These are phyloP conservation scores for Mycocentrospora acerina DNA, from an alignment of 2,329 filamentous ascomycete genomes.

Conservation along the genomic window DNA sequence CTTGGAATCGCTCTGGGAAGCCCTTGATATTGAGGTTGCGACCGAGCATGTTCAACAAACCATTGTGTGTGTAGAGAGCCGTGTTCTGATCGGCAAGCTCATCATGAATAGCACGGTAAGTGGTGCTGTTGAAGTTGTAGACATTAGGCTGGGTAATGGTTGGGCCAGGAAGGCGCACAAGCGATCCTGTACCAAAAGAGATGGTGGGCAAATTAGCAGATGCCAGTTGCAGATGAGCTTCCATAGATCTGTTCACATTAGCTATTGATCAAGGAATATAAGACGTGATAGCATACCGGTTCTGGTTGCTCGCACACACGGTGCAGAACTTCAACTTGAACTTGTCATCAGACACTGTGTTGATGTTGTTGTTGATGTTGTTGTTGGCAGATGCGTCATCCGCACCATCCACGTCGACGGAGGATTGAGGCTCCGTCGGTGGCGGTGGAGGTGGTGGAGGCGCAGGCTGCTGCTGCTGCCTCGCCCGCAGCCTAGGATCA, in stretches of 20 bases:
- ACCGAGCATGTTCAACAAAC: slow-evolving; percentile 92
- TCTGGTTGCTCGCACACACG: slow-evolving; percentile 98
- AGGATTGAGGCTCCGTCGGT: slow-evolving; percentile 40
- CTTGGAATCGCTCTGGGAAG: slow-evolving; percentile 96
- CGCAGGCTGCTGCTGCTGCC: slow-evolving; percentile 47
- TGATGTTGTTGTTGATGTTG: slow-evolving; percentile 27
- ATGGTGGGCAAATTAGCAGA: slow-evolving; percentile 87
- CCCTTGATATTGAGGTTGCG: slow-evolving; percentile 91
- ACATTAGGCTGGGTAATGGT: slow-evolving; percentile 93
- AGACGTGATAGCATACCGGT: slow-evolving; percentile 64
- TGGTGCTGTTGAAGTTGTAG: slow-evolving; percentile 96
- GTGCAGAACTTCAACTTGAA: slow-evolving; percentile 97
- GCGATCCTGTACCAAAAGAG: slow-evolving; percentile 93
- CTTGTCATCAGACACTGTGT: slow-evolving; percentile 48
- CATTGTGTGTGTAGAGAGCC: slow-evolving; percentile 85
- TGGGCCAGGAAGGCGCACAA: slow-evolving; percentile 89
- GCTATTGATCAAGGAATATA: neutral
- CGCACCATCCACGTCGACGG: slow-evolving; percentile 32
- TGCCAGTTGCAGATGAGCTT: slow-evolving; percentile 92
- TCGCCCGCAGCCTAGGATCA: slow-evolving; percentile 53
- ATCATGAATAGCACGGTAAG: slow-evolving; percentile 91
- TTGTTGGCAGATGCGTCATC: slow-evolving; percentile 25
- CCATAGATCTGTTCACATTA: slow-evolving; percentile 72
- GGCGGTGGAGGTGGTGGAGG: slow-evolving; percentile 54
- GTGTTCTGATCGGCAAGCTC: slow-evolving; percentile 85